Base-by-base conservation (phyloP, 805 yeast genomes). In the Kluyveromyces siamensis region DNA sequence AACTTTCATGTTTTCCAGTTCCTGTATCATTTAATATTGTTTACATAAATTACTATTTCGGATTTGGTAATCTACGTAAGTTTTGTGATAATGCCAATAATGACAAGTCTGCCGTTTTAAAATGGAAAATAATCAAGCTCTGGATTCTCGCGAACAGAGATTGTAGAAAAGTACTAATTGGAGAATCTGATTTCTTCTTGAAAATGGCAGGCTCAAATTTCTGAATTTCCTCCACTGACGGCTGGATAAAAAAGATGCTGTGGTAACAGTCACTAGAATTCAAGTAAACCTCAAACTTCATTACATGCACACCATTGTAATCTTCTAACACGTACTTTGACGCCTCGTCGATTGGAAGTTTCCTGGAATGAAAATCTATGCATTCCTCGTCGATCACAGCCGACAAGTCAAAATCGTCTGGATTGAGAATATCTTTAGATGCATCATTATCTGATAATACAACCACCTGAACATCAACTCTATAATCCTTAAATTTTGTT, bases 131-230 rank as follows among this genome's bases (percentile, higher is more conserved):
- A 30, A 68, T 61, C 37, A 71, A 59, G 27, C 70, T 57, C 50
- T 71, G 72, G 33, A 74, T 67, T 39, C 66, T 62, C 10, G 58
- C 52, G 27, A 68, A 52, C 17, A 69, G 40, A 30, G 60, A 58
- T 41, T 56, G 58, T n/a, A 62, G 51, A 33, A 63, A 55, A 36
- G 56, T 47, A 13, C 59, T 53, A n/a, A 62, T 53, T n/a, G 63
- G 62, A 14, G 58, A 54, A 8, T 50, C 48, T 14, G 49, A 27
- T 18, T 45, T 43, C 19, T 53, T 48, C 25, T 42, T 41, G 11
- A 50, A 47, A 6, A 46, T 46, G 14, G 50, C 38, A 18, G 49
- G 40, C 27, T 48, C 42, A 11, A 5, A 58, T 52, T n/a, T 50
- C 40, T 8, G 45, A 10, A 48, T 59, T 30, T 43, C 39, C 6